Conservation (phyloP, 257 asterid species). For the Penstemon newberryi region DNA sequence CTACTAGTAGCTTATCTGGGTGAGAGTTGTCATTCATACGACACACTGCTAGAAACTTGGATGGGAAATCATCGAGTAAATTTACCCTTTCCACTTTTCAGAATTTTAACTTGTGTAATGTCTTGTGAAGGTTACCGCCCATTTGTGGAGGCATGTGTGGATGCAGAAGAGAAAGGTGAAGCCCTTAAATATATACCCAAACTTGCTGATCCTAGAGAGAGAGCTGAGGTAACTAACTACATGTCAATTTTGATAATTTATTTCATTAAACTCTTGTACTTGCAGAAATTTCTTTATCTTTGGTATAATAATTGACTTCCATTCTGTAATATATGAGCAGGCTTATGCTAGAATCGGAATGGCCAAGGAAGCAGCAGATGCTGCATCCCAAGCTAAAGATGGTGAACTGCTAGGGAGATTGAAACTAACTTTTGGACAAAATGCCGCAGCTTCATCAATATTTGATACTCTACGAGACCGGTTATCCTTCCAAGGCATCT, state of each 20-base stretch:
- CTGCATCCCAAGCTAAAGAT: constrained; percentile 89
- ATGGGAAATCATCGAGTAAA: constrained; percentile 6
- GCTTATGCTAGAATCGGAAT: constrained; percentile 91
- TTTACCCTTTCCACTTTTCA: neutral
- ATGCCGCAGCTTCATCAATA: constrained; percentile 72
- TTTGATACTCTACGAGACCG: constrained; percentile 82
- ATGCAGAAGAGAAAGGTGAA: constrained; percentile 83
- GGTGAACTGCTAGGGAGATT: constrained; percentile 81
- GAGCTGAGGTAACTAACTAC: constrained; percentile 70
- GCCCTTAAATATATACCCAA: constrained; percentile 86
- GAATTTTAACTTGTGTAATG: constrained; percentile 7
- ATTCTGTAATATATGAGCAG: constrained; percentile 38
- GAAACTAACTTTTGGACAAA: constrained; percentile 64
- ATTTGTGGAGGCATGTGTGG: constrained; percentile 93
- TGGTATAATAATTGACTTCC: neutral
- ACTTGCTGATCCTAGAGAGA: constrained; percentile 81
- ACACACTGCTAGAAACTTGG: neutral
- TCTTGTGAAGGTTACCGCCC: constrained; percentile 79
- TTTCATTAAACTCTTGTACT: constrained; percentile 7
- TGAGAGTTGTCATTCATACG: constrained; percentile 13
- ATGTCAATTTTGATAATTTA: neutral
- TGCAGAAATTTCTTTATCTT: neutral
- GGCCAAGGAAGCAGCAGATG: constrained; percentile 98
- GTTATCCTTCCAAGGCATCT: constrained; percentile 72
- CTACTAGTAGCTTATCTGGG: constrained; percentile 11